phyloP scores from a whole-genome alignment of 2,329 filamentous ascomycete genomes.

The Nemania bipapillata region DNA sequence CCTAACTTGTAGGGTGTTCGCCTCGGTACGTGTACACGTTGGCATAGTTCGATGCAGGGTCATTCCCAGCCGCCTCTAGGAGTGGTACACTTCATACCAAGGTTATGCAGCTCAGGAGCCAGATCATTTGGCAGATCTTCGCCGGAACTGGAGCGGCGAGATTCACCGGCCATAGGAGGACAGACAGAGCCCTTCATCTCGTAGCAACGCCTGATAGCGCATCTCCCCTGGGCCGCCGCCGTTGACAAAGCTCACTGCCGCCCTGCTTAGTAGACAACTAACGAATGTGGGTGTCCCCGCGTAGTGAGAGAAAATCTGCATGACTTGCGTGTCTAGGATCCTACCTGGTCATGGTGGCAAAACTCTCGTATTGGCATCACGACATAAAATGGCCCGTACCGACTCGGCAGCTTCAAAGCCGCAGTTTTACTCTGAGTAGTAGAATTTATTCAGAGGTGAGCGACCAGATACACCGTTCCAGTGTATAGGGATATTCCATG shows the following conservation, averaged over 20 bases:
- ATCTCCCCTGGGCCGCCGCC: constrained; percentile 22
- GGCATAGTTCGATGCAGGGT: constrained; percentile 39
- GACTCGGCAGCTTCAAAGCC: constrained; percentile 14
- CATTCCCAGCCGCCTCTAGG: constrained; percentile 29
- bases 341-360: constrained; percentile 37
- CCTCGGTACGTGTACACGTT: constrained; percentile 39
- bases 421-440: constrained; percentile 19
- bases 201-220: constrained; percentile 28
- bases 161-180: constrained; percentile 33
- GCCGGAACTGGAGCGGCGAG: constrained; percentile 37
- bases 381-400: constrained; percentile 37
- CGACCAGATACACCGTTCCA: constrained; percentile 32
- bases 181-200: constrained; percentile 28
- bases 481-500: constrained; percentile 22
- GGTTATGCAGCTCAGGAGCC: constrained; percentile 44
- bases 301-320: constrained; percentile 23
- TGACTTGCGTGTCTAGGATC: constrained; percentile 33
- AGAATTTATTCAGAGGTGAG: constrained; percentile 36
- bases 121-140: constrained; percentile 45
- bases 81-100: constrained; percentile 27
- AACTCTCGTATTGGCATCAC: constrained; percentile 27
- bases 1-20: constrained; percentile 31
- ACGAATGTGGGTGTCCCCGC: constrained; percentile 34
- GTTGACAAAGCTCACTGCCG: constrained; percentile 28
- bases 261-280: constrained; percentile 30